Conservation (phyloP, 2,329 filamentous ascomycete species). For the Scedosporium boydii region DNA sequence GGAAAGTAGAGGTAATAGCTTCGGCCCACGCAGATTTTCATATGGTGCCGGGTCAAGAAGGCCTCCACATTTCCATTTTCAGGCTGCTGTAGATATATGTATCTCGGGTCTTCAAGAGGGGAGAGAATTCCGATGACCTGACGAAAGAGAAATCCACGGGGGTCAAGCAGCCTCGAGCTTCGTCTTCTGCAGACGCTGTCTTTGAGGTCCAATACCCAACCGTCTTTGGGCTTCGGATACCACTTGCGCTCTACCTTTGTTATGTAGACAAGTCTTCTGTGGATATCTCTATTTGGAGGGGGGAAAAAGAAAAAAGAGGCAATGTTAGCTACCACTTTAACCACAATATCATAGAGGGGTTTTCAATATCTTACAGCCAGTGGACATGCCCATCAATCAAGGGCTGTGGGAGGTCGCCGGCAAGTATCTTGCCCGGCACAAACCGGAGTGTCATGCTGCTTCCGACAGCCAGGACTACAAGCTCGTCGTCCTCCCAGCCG, state of each 20-base stretch:
- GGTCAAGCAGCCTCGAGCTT: background rate
- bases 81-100: slow-evolving; percentile 30
- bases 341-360: background rate
- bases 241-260: too few species aligned
- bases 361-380: slow-evolving; percentile 33
- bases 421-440: slow-evolving; percentile 23
- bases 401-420: slow-evolving; percentile 36
- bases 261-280: too few species aligned
- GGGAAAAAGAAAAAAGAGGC: background rate
- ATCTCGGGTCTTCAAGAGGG: slow-evolving; percentile 31
- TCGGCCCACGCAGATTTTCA: slow-evolving; percentile 42
- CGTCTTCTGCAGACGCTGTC: too few species aligned
- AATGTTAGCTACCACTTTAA: background rate
- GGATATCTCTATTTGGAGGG: background rate
- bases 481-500: slow-evolving; percentile 28
- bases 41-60: slow-evolving; percentile 35
- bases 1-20: slow-evolving; percentile 31
- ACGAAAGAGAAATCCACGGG: slow-evolving; percentile 16
- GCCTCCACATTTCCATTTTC: too few species aligned
- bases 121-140: slow-evolving; percentile 32
- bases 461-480: slow-evolving; percentile 33
- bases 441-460: slow-evolving; percentile 7
- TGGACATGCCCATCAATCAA: slow-evolving; percentile 46
- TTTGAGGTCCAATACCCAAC: too few species aligned
- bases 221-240: too few species aligned